These are phyloP conservation scores for Moringa oleifera DNA, from an alignment of 345 rosid species.

Conservation along the genomic window DNA sequence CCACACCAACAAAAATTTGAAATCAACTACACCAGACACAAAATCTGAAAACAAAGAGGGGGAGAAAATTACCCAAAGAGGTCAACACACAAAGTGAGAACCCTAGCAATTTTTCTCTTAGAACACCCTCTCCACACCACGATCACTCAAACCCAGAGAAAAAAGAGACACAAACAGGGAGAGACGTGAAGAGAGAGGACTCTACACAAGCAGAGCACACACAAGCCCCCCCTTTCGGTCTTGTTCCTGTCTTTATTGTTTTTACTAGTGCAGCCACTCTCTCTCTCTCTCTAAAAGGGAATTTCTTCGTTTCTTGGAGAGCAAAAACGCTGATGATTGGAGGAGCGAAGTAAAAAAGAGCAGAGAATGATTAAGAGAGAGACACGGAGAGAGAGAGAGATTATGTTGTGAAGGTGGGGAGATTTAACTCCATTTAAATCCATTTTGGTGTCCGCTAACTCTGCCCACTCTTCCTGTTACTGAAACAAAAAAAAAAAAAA, in stretches of 20 bases:
- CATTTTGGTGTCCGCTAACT: conserved; percentile 35
- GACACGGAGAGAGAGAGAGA: background rate
- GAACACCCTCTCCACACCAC: conserved; percentile 8
- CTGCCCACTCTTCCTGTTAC: too few relatives aligned
- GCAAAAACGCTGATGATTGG: conserved; percentile 36
- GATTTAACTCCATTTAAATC: conserved; percentile 37
- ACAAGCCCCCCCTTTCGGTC: conserved; percentile 5
- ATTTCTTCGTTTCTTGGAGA: conserved; percentile 11
- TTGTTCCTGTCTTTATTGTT: background rate
- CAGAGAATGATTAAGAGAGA: conserved; percentile 26
- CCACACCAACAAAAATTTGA: background rate
- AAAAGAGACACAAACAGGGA: too few relatives aligned
- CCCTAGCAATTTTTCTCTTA: conserved; percentile 6
- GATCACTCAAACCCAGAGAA: conserved; percentile 9
- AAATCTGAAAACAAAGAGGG: background rate
- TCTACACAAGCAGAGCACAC: background rate
- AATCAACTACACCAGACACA: background rate
- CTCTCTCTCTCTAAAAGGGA: conserved; percentile 5
- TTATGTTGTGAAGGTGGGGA: conserved; percentile 8
- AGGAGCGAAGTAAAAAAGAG: conserved; percentile 22
- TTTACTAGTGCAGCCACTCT: conserved; percentile 2
- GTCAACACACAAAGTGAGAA: background rate
- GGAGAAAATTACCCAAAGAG: background rate
- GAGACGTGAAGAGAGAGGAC: conserved; percentile 20
- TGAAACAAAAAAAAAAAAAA: too few relatives aligned